A percentile compares a stretch with the other conserved stretches of the same genome.
Evolutionary conservation across 164 flowering plant genomes (phyloP).

Genomic region (Stephania yunnanensis): DNA sequence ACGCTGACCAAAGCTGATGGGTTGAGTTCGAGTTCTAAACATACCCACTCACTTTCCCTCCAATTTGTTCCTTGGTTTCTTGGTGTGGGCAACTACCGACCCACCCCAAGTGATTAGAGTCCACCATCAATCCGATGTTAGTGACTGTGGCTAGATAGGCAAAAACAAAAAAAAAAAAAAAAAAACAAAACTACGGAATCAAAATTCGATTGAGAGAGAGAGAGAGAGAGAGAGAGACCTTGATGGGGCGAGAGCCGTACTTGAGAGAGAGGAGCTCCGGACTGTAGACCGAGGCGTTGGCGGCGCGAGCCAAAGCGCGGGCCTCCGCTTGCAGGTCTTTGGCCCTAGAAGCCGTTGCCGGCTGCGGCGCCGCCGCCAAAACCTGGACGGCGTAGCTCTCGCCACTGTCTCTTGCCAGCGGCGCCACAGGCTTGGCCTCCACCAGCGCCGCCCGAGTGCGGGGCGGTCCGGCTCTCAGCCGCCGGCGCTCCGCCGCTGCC

Average conservation of each 20-base stretch:
- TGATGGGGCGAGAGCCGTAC: constrained; percentile 68
- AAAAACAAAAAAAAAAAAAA: no score
- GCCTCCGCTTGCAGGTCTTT: constrained; percentile 84
- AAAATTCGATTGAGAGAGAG: neutral
- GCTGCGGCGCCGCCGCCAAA: neutral
- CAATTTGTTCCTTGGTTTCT: no score
- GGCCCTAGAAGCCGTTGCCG: constrained; percentile 12
- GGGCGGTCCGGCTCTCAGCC: neutral
- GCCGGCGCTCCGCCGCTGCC: neutral
- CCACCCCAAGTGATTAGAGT: no score
- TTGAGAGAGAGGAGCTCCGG: constrained; percentile 52
- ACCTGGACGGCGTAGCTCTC: constrained; percentile 3
- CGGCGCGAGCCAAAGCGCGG: constrained; percentile 86
- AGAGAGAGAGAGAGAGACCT: constrained; percentile 32
- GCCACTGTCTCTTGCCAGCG: neutral
- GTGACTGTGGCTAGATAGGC: no score
- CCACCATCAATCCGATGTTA: no score
- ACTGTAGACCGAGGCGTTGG: constrained; percentile 62
- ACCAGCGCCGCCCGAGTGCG: constrained; percentile 5
- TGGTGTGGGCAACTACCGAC: no score
- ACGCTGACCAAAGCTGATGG: no score
- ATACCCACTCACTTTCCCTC: no score
- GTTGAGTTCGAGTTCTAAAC: no score
- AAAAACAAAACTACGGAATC: neutral
- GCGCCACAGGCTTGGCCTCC: neutral